Evolutionary conservation across 352 stramenopile genomes (phyloP), one percentile per base, ranked within the genome.

Genomic region (Phytopythium helicoides): DNA sequence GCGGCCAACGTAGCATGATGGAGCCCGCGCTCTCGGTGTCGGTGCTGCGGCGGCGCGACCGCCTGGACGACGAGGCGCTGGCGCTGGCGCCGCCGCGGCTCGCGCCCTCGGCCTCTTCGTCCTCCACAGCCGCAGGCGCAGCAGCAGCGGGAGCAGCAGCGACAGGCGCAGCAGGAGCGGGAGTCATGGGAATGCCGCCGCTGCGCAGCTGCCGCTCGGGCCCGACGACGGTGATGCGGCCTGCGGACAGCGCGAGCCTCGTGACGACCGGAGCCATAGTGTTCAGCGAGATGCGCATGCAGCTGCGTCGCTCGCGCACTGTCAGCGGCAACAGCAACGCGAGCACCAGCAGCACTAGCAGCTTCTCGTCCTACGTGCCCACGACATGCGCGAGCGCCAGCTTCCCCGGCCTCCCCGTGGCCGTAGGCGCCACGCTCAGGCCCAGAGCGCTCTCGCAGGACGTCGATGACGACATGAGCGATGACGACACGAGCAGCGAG

Each of bases 301-400:
- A 64, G 40, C 55, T 85, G 34, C 62, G 77, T n/a, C 50, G 80
- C 14, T 56, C 75, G 9, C 77, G 80, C 33, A 87, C 76, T 6
- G 68, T 79, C 3, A 88, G 75, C 64, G 77, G 73, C 37, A 87
- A 90, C 56, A 90, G 80, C 57, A 73, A 64, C 38, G 62, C 65
- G 18, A 88, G 73, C 52, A 90, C 77, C 15, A 81, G 71, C 52
- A 80, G 66, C 52, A 86, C 60, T 47, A 74, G 71, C 31, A 54
- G 50, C 40, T 76, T 73, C 40, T 73, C 73, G 40, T 75, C 75
- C 10, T 76, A 75, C 47, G 63, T 80, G 54, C 61, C 81, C 46
- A 73, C 40, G 37, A 66, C 47, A 28, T 39, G 45, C 58, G 49
- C 25, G 0, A 48, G 61, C 60, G 45, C 61, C 48, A 12, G 42